Conservation (phyloP, 2,329 filamentous ascomycete genomes). For the Aspergillus sp. region DNA sequence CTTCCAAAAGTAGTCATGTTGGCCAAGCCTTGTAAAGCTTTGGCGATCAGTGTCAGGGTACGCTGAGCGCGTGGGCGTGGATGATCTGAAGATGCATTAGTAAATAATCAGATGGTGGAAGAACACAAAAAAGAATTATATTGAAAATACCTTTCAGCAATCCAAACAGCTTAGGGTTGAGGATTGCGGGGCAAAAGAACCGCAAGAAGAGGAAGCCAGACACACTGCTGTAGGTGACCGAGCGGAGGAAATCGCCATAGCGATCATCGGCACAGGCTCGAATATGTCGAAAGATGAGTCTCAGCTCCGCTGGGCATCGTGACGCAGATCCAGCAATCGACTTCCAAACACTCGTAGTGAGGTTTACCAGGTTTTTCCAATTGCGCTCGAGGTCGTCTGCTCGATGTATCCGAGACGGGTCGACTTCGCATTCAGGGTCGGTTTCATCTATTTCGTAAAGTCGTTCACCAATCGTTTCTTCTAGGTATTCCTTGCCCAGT, state of each 20-base stretch:
- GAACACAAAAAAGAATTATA: background rate
- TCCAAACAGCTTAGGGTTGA: conserved; percentile 92
- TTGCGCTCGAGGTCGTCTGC: conserved; percentile 76
- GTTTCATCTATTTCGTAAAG: conserved; percentile 85
- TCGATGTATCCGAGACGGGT: conserved; percentile 72
- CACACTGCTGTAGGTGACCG: conserved; percentile 88
- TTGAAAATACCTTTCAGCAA: conserved; percentile 63
- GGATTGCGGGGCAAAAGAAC: conserved; percentile 93
- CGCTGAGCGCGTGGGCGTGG: conserved; percentile 79
- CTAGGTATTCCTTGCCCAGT: conserved; percentile 87
- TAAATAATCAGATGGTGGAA: conserved; percentile 6
- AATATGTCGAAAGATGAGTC: conserved; percentile 86
- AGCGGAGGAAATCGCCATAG: conserved; percentile 88
- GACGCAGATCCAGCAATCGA: conserved; percentile 73
- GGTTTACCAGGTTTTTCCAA: conserved; percentile 72
- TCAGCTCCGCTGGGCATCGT: conserved; percentile 75
- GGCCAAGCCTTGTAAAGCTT: conserved; percentile 84
- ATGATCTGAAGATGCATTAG: conserved; percentile 59
- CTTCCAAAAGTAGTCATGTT: conserved; percentile 90
- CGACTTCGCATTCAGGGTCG: conserved; percentile 91
- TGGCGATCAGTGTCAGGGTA: conserved; percentile 87
- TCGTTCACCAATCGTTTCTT: conserved; percentile 82
- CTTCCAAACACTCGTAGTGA: conserved; percentile 83
- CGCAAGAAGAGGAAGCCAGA: conserved; percentile 92
- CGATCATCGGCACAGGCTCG: conserved; percentile 89